Base-by-base conservation (phyloP, 352 stramenopile genomes). In the Phytophthora aleatoria region DNA sequence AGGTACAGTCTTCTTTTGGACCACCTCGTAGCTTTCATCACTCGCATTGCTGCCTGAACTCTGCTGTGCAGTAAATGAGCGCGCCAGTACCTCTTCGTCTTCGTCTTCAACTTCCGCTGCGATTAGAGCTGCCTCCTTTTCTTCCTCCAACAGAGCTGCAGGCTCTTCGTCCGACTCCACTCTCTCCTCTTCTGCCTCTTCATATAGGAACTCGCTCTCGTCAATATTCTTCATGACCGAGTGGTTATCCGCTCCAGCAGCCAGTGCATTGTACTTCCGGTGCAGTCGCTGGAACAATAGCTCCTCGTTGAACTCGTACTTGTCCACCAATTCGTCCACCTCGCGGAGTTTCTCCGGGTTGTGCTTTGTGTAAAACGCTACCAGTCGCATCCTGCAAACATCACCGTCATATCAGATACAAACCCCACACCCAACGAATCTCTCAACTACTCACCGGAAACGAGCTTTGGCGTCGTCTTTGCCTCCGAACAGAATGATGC, bases 251-350 rank as follows among this genome's bases (percentile, higher is more conserved):
- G 48, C 33, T 42, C 77, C 67, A 39, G 58, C 64, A 30, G 81
- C 84, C 30, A 92, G 49, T 12, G 79, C 77, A 35, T 89, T 89
- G 69, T 95, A 95, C 63, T 95, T 95, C 54, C 82, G 76, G 49
- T 93, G 82, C 50, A 95, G 58, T 7, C 85, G 74, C 55, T 74
- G 72, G 49, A 93, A 95, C 39, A 95, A 60, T 35, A 94, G 65
- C 50, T 95, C 80, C 61, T 95, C 85, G 50, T 94, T 91, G 28
- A 81, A 62, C 42, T 87, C 67, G 59, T 94, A 95, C 58, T 92
- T 92, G 33, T 74, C 67, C 7, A 95, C 47, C 15, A 93, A 67
- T n/a, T 77, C 67, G 20, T 89, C 78, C 30, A 95, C 74, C 26
- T 88, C 66, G 1, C 44, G 35, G 33, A 95, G 63, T 60, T 95